phyloP scores from a whole-genome alignment of 1,139 yeast species.

The Blastobotrys illinoisensis region DNA sequence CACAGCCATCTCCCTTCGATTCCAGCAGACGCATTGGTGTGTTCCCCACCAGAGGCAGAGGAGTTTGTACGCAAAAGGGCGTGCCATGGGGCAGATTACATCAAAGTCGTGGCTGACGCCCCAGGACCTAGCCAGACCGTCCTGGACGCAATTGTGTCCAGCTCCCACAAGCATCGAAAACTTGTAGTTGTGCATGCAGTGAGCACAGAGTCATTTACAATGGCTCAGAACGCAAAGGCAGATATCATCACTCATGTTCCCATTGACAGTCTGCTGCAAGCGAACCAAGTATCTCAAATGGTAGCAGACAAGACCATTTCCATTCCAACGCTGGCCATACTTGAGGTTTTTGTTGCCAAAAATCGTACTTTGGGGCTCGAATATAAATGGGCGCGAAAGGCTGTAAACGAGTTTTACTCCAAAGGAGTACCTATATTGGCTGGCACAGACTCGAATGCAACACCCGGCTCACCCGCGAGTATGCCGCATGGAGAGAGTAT shows the following conservation, averaged over 20 bases:
- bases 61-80: not conserved
- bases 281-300: not conserved
- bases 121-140: not conserved
- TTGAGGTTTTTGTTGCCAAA: not conserved
- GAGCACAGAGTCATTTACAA: not conserved
- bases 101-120: not conserved
- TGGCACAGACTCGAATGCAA: not conserved
- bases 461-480: not conserved
- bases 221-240: not conserved
- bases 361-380: not conserved
- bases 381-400: not conserved
- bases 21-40: not conserved
- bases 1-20: not conserved
- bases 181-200: not conserved
- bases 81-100: not conserved
- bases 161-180: not conserved
- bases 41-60: not conserved
- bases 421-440: not conserved
- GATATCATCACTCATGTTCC: not conserved
- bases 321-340: not conserved
- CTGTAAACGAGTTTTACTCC: not conserved
- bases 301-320: not conserved
- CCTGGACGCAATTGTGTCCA: not conserved
- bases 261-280: not conserved
- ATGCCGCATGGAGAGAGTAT: not conserved